Evolutionary conservation across 176 grass and related monocot genomes (phyloP).

Genomic region (Microstegium vimineum): DNA sequence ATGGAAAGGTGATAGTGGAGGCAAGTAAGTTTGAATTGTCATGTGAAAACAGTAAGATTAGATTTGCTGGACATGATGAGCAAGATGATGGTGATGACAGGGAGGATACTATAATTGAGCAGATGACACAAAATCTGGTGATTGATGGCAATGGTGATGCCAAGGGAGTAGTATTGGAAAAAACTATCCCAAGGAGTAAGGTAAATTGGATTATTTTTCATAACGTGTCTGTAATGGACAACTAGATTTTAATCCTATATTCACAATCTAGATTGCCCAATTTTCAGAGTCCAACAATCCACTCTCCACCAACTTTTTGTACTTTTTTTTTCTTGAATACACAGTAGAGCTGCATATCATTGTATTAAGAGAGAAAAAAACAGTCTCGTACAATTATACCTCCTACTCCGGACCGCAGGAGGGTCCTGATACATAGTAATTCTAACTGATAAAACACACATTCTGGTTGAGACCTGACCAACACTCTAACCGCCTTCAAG

Average conservation of each 20-base stretch:
- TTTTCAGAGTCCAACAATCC: background rate
- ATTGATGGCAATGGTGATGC: slow-evolving; percentile 25
- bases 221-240: background rate
- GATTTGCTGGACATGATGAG: slow-evolving; percentile 20
- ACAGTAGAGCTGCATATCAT: no score
- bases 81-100: background rate
- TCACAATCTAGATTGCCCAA: background rate
- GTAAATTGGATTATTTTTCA: slow-evolving; percentile 35
- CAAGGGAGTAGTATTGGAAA: slow-evolving; percentile 26
- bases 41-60: slow-evolving; percentile 22
- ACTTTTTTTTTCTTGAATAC: no score
- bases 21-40: slow-evolving; percentile 20
- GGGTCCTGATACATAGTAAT: no score
- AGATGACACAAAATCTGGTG: slow-evolving; percentile 16
- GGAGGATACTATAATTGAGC: slow-evolving; percentile 34
- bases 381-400: no score
- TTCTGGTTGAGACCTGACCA: no score
- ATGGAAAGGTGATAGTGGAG: background rate
- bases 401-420: no score
- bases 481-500: no score
- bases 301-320: background rate
- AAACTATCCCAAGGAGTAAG: slow-evolving; percentile 46
- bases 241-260: background rate
- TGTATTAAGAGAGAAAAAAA: no score
- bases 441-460: no score